Evolutionary conservation across 805 yeast genomes (phyloP), one percentile per base, ranked within the genome.

Genomic region (Scheffersomyces amazonensis): DNA sequence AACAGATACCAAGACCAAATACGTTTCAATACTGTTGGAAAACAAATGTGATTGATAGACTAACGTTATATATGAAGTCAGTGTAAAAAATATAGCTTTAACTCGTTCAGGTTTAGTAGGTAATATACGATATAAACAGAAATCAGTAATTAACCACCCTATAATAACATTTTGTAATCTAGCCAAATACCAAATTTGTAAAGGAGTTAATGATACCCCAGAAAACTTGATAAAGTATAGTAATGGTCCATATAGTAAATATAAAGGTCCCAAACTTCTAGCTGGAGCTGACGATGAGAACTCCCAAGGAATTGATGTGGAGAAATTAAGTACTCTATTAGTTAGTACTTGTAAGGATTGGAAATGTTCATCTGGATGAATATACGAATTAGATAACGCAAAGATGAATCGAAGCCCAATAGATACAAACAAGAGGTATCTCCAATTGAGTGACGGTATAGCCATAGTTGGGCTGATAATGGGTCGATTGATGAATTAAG

Each of bases 321-420:
- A 19, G 68, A 60, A 40, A 56, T 66, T 73, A 56, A 80, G 67
- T 18, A 75, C 48, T 51, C 59, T 56, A 50, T 60, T 56, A 10
- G 81, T 70, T 17, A 91, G 53, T 0, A 84, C 83, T 56, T 89
- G 95, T 34, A 95, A 75, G n/a, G 82, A 77, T 58, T 95, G 99
- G 57, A 87, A 87, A 58, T 90, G 96, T 64, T 93, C 99, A 68
- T 93, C 99, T 0, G 99, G 99, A 49, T 95, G 99, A 34, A 93
- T 81, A 55, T 95, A 93, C 0, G 96, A 87, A 21, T 83, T 73
- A 39, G 83, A 78, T 1, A 85, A 55, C 0, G 85, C 80, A 32
- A 87, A 64, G 18, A 75, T 63, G 16, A 83, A 61, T 36, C 87
- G 56, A 19, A 77, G 49, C 0, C 69, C 69, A 2, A 80, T 59